Evolutionary conservation across 768 basidiomycete genomes (phyloP).

Genomic region (Tricholoma matsutake): DNA sequence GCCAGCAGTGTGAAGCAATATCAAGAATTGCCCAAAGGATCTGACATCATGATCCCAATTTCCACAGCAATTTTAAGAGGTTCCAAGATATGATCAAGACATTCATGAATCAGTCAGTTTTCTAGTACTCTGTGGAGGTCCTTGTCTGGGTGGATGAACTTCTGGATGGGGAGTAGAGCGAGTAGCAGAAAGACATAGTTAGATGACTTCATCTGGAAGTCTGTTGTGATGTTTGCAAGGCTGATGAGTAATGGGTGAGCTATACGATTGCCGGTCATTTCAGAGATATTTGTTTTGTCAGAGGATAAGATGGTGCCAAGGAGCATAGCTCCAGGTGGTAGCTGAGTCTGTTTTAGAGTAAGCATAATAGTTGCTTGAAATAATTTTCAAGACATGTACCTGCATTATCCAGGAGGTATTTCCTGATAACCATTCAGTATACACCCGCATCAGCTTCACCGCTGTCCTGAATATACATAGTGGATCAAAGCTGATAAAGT

Average conservation of each 20-base stretch:
- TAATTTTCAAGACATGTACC: neutral
- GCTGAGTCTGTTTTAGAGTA: neutral
- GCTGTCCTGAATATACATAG: neutral
- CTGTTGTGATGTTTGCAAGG: slow-evolving; percentile 14
- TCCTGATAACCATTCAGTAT: neutral
- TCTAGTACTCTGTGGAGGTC: slow-evolving; percentile 21
- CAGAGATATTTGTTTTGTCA: slow-evolving; percentile 18
- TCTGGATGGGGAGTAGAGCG: slow-evolving; percentile 17
- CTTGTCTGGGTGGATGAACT: slow-evolving; percentile 6
- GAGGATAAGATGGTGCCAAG: slow-evolving; percentile 15
- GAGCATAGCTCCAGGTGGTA: slow-evolving; percentile 8
- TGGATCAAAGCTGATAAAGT: neutral
- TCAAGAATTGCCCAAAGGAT: slow-evolving; percentile 20
- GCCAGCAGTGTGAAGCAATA: slow-evolving; percentile 27
- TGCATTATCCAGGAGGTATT: neutral
- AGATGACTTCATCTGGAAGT: slow-evolving; percentile 11
- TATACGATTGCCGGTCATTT: slow-evolving; percentile 11
- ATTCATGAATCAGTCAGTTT: slow-evolving; percentile 23
- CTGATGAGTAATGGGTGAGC: slow-evolving; percentile 13
- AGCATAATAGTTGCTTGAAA: neutral
- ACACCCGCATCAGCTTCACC: neutral
- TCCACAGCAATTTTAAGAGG: slow-evolving; percentile 28
- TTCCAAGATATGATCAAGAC: slow-evolving; percentile 24
- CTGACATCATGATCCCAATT: slow-evolving; percentile 25
- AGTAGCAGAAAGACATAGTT: slow-evolving; percentile 16